Conservation (phyloP, 768 basidiomycete genomes). For the Lenzites betulinus region DNA sequence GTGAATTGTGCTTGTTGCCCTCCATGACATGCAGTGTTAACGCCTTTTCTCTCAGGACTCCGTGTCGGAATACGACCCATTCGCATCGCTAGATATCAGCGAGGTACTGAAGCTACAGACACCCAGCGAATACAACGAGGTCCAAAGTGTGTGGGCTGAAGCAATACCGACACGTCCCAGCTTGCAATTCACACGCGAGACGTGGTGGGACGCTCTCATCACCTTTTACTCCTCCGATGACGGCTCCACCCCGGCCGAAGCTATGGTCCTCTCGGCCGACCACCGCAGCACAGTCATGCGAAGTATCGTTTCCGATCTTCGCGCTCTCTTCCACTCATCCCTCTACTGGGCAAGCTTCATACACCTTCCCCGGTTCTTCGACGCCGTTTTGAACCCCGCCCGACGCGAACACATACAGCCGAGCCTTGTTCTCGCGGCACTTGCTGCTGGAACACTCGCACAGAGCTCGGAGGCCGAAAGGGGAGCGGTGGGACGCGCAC, state of each 20-base stretch:
- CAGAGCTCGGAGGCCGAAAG: constrained; percentile 65
- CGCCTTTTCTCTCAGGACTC: neutral
- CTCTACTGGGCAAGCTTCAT: constrained; percentile 76
- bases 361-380: constrained; percentile 68
- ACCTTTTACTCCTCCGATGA: constrained; percentile 44
- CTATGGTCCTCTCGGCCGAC: constrained; percentile 1
- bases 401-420: constrained; percentile 63
- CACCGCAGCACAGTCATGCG: constrained; percentile 49
- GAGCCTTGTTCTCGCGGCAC: constrained; percentile 58
- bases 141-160: neutral
- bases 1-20: constrained; percentile 46
- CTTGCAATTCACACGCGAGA: constrained; percentile 64
- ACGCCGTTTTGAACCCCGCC: constrained; percentile 52
- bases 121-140: neutral
- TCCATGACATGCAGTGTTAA: constrained; percentile 38
- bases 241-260: neutral
- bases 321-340: constrained; percentile 63
- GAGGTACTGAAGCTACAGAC: neutral
- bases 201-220: constrained; percentile 81
- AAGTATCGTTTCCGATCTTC: constrained; percentile 54
- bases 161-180: constrained; percentile 50
- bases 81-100: neutral
- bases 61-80: constrained; percentile 12
- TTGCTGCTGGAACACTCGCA: constrained; percentile 66
- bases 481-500: constrained; percentile 49